Evolutionary conservation across 2,329 filamentous ascomycete species (phyloP).

Genomic region (Colletotrichum aenigma): DNA sequence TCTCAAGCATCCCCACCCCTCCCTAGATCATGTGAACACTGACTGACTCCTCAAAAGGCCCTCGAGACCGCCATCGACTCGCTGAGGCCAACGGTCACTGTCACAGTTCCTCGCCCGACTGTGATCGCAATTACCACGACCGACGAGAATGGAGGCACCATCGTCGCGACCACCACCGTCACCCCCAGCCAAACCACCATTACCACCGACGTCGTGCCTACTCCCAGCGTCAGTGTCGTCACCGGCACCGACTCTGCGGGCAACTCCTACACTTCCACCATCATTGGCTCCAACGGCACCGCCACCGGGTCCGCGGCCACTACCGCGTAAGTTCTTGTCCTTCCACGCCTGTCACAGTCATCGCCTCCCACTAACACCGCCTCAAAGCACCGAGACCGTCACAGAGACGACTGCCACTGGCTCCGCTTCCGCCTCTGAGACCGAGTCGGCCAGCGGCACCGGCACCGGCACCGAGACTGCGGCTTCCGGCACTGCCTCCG

Average conservation of each 20-base stretch:
- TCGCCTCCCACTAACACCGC: not conserved
- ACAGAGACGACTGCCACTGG: not conserved
- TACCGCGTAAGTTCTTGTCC: slow-evolving; percentile 2
- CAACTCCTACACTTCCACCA: slow-evolving; percentile 8
- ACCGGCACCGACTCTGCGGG: slow-evolving; percentile 15
- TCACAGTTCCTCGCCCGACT: slow-evolving; percentile 8
- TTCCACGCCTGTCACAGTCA: not conserved
- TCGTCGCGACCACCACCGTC: slow-evolving; percentile 26
- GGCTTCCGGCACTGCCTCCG: not conserved
- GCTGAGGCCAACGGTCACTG: slow-evolving; percentile 12
- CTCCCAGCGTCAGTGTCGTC: not conserved
- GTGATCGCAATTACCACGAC: slow-evolving; percentile 26
- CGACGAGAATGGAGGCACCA: slow-evolving; percentile 25
- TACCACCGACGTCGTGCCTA: slow-evolving; percentile 1
- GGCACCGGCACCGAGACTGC: not conserved
- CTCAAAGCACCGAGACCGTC: slow-evolving; percentile 1
- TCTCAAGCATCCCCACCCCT: not conserved
- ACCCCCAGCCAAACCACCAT: not conserved
- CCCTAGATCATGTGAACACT: not conserved
- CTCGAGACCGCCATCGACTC: slow-evolving; percentile 24
- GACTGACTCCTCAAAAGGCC: not conserved
- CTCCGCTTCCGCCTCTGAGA: not conserved
- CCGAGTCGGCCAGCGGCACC: not conserved
- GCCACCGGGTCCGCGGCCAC: not conserved
- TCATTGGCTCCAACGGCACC: not conserved